These are phyloP conservation scores for Liriodendron chinense DNA, from an alignment of 164 flowering plant genomes.

Conservation along the genomic window DNA sequence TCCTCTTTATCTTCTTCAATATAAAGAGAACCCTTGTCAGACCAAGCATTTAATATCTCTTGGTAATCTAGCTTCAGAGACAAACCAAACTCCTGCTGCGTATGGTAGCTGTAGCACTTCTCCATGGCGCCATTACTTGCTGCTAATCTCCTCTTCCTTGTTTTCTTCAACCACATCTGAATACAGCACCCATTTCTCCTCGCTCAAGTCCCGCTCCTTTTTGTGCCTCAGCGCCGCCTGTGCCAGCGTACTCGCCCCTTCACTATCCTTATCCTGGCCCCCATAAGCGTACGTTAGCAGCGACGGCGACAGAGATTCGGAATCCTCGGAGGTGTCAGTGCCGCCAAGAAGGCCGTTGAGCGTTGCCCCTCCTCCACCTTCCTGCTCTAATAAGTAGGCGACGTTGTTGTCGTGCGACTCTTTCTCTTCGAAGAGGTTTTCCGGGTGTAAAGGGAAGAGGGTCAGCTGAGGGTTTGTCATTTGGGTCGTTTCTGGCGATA, in stretches of 20 bases:
- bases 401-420: conserved; percentile 30
- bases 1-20: conserved; percentile 22
- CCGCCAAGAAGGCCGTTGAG: conserved; percentile 44
- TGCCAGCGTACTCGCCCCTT: conserved; percentile 25
- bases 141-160: conserved; percentile 23
- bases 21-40: conserved; percentile 62
- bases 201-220: conserved; percentile 31
- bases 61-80: conserved; percentile 78
- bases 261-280: conserved; percentile 23
- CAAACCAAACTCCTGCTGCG: conserved; percentile 18
- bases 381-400: conserved; percentile 40
- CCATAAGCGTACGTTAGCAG: conserved; percentile 21
- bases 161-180: conserved; percentile 51
- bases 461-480: conserved; percentile 31
- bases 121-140: background rate
- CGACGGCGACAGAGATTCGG: background rate
- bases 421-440: conserved; percentile 30
- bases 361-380: conserved; percentile 29
- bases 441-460: conserved; percentile 63
- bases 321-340: background rate
- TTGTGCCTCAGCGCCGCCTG: conserved; percentile 53
- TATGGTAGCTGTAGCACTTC: conserved; percentile 1
- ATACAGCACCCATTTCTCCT: conserved; percentile 67
- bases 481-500: background rate
- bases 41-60: conserved; percentile 74